Base-by-base conservation (phyloP, 2,329 filamentous ascomycete species). In the Pestalotiopsis sp. region DNA sequence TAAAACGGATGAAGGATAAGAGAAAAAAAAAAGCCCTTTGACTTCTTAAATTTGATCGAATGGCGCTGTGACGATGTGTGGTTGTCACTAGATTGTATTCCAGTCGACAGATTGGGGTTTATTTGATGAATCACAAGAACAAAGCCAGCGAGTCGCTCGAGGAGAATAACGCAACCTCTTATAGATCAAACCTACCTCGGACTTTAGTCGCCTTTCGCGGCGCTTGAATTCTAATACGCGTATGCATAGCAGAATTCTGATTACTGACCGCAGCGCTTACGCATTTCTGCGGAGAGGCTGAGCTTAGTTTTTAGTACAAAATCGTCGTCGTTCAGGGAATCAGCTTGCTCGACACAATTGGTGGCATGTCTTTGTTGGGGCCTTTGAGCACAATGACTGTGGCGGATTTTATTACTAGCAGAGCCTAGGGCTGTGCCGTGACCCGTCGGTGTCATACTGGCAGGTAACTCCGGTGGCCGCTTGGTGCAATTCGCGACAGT, bases 161-260 rank as follows among this genome's bases (percentile, higher is more conserved):
- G 59, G 31, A 41, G 31, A 62, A 11, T 12, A 36, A 20, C 59
- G n/a, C 27, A 40, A 38, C 59, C 59, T 62, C 31, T 62, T 62
- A 62, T 62, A 62, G 31, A 40, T 61, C 59, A 27, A 40, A 62
- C 59, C 31, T 62, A 62, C 59, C 27, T 62, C 59, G 27, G 36
- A 20, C 27, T 20, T 61, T 62, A 62, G 59, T 62, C 59, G 36
- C 27, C 38, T 36, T 27, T 36, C 12, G 20, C 57, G 23, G 25
- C 13, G 14, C 23, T 27, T 27, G 36, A 20, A 38, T 36, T 36
- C 25, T 2, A 17, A 38, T 62, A 62, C 59, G 31, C 59, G 59
- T 62, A 62, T 62, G 59, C 59, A 62, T 40, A 20, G 31, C 12
- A 27, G 14, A 59, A 17, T 62, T 62, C 31, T 20, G 36, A 40